Evolutionary conservation across 176 grass and related monocot genomes (phyloP).

Genomic region (Phoenix dactylifera): DNA sequence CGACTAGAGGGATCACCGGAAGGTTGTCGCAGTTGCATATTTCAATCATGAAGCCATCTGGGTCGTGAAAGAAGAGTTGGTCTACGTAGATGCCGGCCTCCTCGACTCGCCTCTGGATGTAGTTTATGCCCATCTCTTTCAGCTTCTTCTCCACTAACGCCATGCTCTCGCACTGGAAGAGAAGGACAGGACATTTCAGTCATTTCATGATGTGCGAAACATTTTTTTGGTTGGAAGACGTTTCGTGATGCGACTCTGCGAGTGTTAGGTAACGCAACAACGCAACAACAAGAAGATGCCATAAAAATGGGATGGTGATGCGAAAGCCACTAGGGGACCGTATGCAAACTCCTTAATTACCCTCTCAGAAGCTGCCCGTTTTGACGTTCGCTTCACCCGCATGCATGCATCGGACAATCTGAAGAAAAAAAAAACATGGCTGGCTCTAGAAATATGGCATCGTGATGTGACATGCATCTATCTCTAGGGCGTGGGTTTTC

Average conservation of each 20-base stretch:
- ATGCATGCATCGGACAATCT: no score
- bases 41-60: slow-evolving; percentile 94
- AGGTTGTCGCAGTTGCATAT: slow-evolving; percentile 85
- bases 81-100: slow-evolving; percentile 63
- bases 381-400: no score
- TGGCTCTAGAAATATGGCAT: no score
- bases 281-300: not conserved
- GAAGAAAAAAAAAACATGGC: no score
- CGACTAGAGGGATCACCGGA: slow-evolving; percentile 47
- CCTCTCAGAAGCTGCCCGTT: no score
- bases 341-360: no score
- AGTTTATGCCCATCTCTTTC: slow-evolving; percentile 43
- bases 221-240: no score
- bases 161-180: slow-evolving; percentile 68
- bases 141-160: slow-evolving; percentile 51
- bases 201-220: not conserved
- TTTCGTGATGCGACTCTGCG: no score
- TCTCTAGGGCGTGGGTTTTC: no score
- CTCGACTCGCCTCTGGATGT: slow-evolving; percentile 40
- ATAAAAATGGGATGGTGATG: not conserved
- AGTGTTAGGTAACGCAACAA: not conserved
- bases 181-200: not conserved
- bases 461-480: no score
- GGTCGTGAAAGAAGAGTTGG: slow-evolving; percentile 94
- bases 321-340: no score